Conservation (phyloP, 495 filamentous ascomycete genomes). For the Tuber indicum region DNA sequence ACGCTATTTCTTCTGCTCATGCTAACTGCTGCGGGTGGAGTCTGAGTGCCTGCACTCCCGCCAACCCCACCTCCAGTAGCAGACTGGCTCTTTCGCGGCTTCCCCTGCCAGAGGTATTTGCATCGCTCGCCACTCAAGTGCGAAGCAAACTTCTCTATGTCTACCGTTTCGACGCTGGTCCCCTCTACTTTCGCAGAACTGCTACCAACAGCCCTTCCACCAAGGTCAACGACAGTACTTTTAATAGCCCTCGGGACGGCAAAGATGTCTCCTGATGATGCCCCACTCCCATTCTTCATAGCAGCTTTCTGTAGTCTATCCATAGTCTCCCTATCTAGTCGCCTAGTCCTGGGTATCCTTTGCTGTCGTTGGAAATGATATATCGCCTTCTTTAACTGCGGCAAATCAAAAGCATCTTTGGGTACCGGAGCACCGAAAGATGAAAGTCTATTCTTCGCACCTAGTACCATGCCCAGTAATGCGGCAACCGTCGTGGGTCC, state of each 20-base stretch:
- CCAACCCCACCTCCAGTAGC: slow-evolving; percentile 6
- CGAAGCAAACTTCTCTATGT: slow-evolving; percentile 75
- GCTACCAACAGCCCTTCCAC: slow-evolving; percentile 88
- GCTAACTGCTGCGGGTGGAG: slow-evolving; percentile 13
- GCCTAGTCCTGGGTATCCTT: slow-evolving; percentile 66
- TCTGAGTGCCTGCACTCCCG: slow-evolving; percentile 16
- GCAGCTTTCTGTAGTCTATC: slow-evolving; percentile 72
- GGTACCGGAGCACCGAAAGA: slow-evolving; percentile 68
- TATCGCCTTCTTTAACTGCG: slow-evolving; percentile 72
- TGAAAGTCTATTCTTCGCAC: slow-evolving; percentile 79
- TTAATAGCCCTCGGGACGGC: slow-evolving; percentile 85
- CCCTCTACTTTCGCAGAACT: slow-evolving; percentile 75
- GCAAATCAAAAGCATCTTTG: slow-evolving; percentile 89
- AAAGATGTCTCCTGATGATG: slow-evolving; percentile 57
- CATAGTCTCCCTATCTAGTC: slow-evolving; percentile 76
- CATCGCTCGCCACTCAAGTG: slow-evolving; percentile 69
- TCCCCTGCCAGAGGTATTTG: slow-evolving; percentile 94
- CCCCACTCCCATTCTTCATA: slow-evolving; percentile 76
- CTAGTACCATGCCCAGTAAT: slow-evolving; percentile 77
- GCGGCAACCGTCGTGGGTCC: slow-evolving; percentile 90
- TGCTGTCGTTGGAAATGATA: slow-evolving; percentile 81
- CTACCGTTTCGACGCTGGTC: slow-evolving; percentile 82
- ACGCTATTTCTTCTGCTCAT: slow-evolving; percentile 46
- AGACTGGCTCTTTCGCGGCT: slow-evolving; percentile 53
- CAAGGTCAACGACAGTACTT: slow-evolving; percentile 86